Conservation (phyloP, 2,329 filamentous ascomycete genomes). For the Pestalotiopsis fici region DNA sequence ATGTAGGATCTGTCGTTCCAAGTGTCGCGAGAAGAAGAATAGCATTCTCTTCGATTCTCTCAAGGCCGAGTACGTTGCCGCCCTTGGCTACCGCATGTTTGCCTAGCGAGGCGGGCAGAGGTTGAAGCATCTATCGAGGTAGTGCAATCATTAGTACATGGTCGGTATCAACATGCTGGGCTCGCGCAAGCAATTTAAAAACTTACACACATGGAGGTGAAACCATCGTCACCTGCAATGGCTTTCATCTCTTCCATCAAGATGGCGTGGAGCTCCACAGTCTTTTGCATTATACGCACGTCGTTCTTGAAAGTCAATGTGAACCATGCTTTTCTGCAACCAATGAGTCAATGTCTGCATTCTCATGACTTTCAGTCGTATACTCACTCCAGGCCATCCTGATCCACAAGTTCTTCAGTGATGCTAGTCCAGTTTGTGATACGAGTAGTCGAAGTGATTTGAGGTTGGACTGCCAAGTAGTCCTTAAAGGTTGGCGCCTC, state of each 20-base stretch:
- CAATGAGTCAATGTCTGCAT: no score
- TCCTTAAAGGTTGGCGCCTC: no score
- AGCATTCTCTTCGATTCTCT: neutral
- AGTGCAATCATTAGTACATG: neutral
- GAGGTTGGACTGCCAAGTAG: neutral
- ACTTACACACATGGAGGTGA: slow-evolving; percentile 4
- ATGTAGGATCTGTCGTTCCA: neutral
- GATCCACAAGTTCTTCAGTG: slow-evolving; percentile 8
- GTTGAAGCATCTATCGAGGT: neutral
- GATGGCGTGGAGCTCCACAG: slow-evolving; percentile 8
- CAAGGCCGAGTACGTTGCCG: slow-evolving; percentile 4
- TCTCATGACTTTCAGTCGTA: no score
- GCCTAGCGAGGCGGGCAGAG: neutral
- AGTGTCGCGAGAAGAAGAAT: neutral
- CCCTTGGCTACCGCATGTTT: neutral
- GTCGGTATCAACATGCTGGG: neutral
- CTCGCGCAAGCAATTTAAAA: accelerated
- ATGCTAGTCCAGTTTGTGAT: neutral
- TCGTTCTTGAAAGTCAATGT: slow-evolving; percentile 19
- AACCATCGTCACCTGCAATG: slow-evolving; percentile 13
- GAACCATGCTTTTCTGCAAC: slow-evolving; percentile 16
- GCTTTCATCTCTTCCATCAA: slow-evolving; percentile 14
- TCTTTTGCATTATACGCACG: slow-evolving; percentile 14
- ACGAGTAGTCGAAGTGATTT: slow-evolving; percentile 2
- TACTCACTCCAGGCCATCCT: neutral